phyloP scores from a whole-genome alignment of 2,329 filamentous ascomycete genomes.

The Aspergillus pseudoterreus region DNA sequence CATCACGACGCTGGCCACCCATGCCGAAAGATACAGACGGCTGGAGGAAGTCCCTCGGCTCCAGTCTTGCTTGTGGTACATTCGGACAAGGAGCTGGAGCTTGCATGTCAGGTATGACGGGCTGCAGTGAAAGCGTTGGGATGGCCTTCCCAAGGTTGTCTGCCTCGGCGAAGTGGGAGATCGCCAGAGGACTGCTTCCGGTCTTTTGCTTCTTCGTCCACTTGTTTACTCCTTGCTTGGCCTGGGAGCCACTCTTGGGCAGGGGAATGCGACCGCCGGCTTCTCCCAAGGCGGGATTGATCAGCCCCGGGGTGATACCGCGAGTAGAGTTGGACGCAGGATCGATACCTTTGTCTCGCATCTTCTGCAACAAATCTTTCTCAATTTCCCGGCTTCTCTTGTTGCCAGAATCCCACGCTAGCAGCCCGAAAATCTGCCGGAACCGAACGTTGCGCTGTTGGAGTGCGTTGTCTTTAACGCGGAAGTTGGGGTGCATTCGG shows the following conservation, averaged over 20 bases:
- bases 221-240: background rate
- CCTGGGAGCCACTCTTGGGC: background rate
- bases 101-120: background rate
- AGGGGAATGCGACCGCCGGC: conserved; percentile 17
- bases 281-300: conserved; percentile 17
- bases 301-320: conserved; percentile 20
- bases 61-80: background rate
- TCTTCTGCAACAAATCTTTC: background rate
- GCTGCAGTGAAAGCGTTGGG: background rate
- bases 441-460: conserved; percentile 27
- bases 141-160: too few relatives aligned
- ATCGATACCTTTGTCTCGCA: conserved; percentile 10
- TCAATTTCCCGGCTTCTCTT: conserved; percentile 16
- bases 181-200: background rate
- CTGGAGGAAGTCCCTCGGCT: background rate
- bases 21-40: conserved; percentile 3
- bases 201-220: background rate
- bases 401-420: conserved; percentile 25
- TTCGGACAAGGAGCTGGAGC: background rate
- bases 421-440: conserved; percentile 21
- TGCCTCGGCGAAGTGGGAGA: background rate
- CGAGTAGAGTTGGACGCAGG: conserved; percentile 15
- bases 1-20: background rate
- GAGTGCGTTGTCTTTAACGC: conserved; percentile 21
- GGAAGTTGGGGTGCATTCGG: conserved; percentile 22